Evolutionary conservation across 495 filamentous ascomycete species (phyloP), one percentile per base, ranked within the genome.

Genomic region (Bathelium albidoporum): DNA sequence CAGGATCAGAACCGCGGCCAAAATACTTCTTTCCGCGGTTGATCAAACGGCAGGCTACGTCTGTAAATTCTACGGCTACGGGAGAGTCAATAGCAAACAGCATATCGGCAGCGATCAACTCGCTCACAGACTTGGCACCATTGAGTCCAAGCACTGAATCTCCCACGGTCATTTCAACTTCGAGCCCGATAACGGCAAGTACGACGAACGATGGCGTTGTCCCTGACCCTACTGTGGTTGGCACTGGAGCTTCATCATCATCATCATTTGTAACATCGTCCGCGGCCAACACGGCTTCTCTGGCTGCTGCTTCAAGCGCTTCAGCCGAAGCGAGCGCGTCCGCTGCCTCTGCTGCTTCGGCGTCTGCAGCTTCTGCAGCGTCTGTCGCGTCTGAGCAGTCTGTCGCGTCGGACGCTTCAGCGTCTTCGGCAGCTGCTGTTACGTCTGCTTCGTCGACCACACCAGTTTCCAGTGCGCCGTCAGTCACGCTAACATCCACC

Each of bases 11-110:
- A 53, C 29, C 49, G 49, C 73, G 72, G 58, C 79, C 79, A 41
- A 76, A 76, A 53, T 79, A 78, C 67, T 79, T 79, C 66, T 76
- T 79, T 62, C 75, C 78, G 2, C 76, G 75, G 44, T 73, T 79
- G 28, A 62, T 79, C 32, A 83, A 81, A 72, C 72, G 80, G 43
- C 68, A 74, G 31, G 66, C 79, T 43, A 69, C 67, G 39, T 55
- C 49, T 9, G n/a, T 7, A 53, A 20, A 65, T 58, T 73, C 70
- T 52, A 68, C 64, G 5, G 34, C 34, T 34, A 73, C 69, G 1
- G 68, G 58, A 12, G 53, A 70, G 52, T 69, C 69, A 49, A 59
- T 66, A 64, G 65, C 70, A 36, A 70, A 60, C 58, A 64, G 63
- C 60, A 39, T 59, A 59, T 65, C 67, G 45, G 44, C 41, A 61